These are phyloP conservation scores for Trichoderma simmonsii DNA, from an alignment of 2,329 filamentous ascomycete genomes.

Conservation along the genomic window DNA sequence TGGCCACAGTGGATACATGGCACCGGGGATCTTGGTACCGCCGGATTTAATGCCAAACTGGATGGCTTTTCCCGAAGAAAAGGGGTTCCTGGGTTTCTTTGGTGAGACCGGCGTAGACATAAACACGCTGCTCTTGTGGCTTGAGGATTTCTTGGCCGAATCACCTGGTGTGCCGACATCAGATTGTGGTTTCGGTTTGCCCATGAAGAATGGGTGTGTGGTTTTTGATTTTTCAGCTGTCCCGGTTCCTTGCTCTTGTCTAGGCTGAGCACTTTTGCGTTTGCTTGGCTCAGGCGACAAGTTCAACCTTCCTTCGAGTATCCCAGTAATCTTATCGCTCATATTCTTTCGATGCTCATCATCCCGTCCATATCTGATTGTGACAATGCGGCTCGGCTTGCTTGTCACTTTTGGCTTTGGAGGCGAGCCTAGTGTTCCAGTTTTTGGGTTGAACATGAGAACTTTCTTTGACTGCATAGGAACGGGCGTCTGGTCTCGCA, in stretches of 20 bases:
- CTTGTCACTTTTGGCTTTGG: conserved; percentile 49
- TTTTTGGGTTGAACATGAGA: conserved; percentile 56
- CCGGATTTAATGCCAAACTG: conserved; percentile 45
- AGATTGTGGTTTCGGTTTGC: conserved; percentile 32
- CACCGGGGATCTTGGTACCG: conserved; percentile 61
- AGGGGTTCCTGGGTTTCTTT: conserved; percentile 36
- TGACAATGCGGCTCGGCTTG: conserved; percentile 44
- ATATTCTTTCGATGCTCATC: conserved; percentile 44
- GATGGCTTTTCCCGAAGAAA: conserved; percentile 28
- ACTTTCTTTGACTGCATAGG: conserved; percentile 45
- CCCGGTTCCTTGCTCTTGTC: conserved; percentile 21
- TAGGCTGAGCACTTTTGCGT: not conserved
- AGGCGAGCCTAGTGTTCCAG: conserved; percentile 61
- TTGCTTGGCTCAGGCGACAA: conserved; percentile 23
- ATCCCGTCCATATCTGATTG: conserved; percentile 58
- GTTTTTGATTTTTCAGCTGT: conserved; percentile 26
- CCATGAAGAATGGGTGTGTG: conserved; percentile 44
- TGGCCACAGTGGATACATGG: conserved; percentile 69
- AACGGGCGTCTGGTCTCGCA: conserved; percentile 19
- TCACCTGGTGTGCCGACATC: conserved; percentile 24
- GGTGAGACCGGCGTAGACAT: conserved; percentile 55
- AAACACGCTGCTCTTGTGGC: conserved; percentile 42
- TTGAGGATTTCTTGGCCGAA: conserved; percentile 25
- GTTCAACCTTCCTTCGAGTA: conserved; percentile 45
- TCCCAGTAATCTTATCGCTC: conserved; percentile 60